phyloP scores from a whole-genome alignment of 2,329 filamentous ascomycete genomes.

The Paracoccidioides brasiliensis region DNA sequence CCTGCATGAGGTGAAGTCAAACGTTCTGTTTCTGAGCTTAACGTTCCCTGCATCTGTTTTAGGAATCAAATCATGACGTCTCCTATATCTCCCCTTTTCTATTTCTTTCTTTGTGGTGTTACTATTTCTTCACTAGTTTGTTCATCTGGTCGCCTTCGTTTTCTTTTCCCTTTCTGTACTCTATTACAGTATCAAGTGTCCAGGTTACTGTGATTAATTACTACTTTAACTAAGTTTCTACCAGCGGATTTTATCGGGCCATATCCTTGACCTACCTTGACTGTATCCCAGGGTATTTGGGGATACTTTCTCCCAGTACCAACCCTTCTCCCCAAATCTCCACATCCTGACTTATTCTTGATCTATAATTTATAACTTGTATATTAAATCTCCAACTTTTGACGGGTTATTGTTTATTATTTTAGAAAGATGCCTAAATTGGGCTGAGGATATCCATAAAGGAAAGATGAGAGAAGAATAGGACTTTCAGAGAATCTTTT shows the following conservation, averaged over 20 bases:
- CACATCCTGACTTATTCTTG: neutral
- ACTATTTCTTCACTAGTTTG: constrained; percentile 10
- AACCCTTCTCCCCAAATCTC: neutral
- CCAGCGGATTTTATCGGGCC: too few relatives aligned
- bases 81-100: constrained; percentile 5
- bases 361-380: neutral
- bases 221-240: too few relatives aligned
- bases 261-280: neutral
- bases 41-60: neutral
- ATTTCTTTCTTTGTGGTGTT: constrained; percentile 8
- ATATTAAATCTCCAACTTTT: neutral
- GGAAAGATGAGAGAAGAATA: too few relatives aligned
- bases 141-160: neutral
- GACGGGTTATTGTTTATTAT: constrained; percentile 13
- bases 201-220: neutral
- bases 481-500: too few relatives aligned
- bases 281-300: too few relatives aligned
- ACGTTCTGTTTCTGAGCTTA: neutral
- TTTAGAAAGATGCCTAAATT: neutral
- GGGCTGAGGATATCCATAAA: neutral
- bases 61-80: neutral
- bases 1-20: neutral
- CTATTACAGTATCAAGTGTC: neutral
- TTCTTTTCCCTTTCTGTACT: neutral
- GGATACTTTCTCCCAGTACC: neutral